Evolutionary conservation across 2,329 filamentous ascomycete species (phyloP).

Genomic region (Aspergillus clavatus): DNA sequence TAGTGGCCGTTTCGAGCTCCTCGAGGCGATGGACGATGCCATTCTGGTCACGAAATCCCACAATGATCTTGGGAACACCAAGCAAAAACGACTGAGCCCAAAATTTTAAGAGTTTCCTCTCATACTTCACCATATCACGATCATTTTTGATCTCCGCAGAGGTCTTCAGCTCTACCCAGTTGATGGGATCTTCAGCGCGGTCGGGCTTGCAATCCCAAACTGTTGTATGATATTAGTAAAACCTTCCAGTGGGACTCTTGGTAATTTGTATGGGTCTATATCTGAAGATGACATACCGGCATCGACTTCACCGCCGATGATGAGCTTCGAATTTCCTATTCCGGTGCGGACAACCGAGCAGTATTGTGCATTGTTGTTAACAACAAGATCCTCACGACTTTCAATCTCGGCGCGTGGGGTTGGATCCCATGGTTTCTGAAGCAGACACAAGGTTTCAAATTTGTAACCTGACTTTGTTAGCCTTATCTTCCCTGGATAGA

Average conservation of each 20-base stretch:
- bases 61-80: constrained; percentile 84
- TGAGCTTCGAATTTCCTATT: constrained; percentile 67
- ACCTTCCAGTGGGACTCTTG: neutral
- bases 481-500: neutral
- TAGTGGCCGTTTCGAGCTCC: constrained; percentile 72
- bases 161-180: constrained; percentile 96
- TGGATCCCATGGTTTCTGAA: constrained; percentile 69
- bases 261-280: neutral
- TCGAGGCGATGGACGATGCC: constrained; percentile 69
- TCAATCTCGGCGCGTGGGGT: constrained; percentile 75
- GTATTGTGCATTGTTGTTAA: constrained; percentile 91
- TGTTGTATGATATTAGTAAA: constrained; percentile 25
- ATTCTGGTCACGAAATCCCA: constrained; percentile 73
- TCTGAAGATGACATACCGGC: constrained; percentile 54
- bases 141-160: constrained; percentile 65
- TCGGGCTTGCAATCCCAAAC: constrained; percentile 80
- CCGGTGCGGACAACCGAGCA: constrained; percentile 90
- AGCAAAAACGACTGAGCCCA: constrained; percentile 96
- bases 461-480: constrained; percentile 68
- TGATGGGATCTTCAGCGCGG: constrained; percentile 62
- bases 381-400: constrained; percentile 61
- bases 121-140: constrained; percentile 68
- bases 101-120: constrained; percentile 88
- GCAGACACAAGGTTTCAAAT: constrained; percentile 79
- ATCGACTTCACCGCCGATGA: constrained; percentile 92